Evolutionary conservation across 495 filamentous ascomycete species (phyloP).

Genomic region (Penicillium angulare): DNA sequence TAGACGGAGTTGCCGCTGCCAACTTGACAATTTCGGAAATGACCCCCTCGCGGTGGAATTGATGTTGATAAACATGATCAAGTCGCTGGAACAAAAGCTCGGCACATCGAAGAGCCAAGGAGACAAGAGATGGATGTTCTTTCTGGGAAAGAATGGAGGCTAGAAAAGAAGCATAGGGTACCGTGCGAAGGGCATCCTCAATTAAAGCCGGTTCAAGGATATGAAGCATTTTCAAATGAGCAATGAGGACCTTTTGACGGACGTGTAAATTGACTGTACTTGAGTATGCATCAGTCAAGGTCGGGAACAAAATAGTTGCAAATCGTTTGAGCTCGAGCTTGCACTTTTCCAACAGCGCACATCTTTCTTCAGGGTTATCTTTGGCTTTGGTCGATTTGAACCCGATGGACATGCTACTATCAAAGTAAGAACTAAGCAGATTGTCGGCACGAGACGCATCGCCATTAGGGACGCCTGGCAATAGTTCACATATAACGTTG

Average conservation of each 20-base stretch:
- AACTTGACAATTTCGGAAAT: conserved; percentile 87
- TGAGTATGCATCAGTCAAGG: conserved; percentile 93
- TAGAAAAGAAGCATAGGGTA: conserved; percentile 95
- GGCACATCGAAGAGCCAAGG: conserved; percentile 80
- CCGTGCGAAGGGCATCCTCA: conserved; percentile 80
- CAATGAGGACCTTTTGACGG: conserved; percentile 92
- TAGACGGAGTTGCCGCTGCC: conserved; percentile 52
- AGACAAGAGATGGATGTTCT: conserved; percentile 85
- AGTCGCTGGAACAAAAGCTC: conserved; percentile 83
- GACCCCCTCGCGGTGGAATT: conserved; percentile 97
- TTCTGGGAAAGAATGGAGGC: conserved; percentile 95
- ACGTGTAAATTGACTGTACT: conserved; percentile 98
- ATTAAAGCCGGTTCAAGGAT: conserved; percentile 83
- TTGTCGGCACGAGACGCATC: conserved; percentile 50
- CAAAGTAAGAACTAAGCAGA: conserved; percentile 48
- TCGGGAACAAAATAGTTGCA: conserved; percentile 92
- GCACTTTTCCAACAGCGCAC: conserved; percentile 74
- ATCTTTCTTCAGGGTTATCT: conserved; percentile 73
- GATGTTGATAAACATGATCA: conserved; percentile 85
- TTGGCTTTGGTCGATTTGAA: conserved; percentile 44
- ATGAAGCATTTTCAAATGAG: conserved; percentile 98
- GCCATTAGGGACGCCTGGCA: conserved; percentile 55
- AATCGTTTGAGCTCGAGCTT: conserved; percentile 86
- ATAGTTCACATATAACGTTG: conserved; percentile 94
- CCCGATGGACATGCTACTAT: conserved; percentile 28